Evolutionary conservation across 2,329 filamentous ascomycete species (phyloP), one percentile per base, ranked within the genome.

Genomic region (Fusarium circinatum): DNA sequence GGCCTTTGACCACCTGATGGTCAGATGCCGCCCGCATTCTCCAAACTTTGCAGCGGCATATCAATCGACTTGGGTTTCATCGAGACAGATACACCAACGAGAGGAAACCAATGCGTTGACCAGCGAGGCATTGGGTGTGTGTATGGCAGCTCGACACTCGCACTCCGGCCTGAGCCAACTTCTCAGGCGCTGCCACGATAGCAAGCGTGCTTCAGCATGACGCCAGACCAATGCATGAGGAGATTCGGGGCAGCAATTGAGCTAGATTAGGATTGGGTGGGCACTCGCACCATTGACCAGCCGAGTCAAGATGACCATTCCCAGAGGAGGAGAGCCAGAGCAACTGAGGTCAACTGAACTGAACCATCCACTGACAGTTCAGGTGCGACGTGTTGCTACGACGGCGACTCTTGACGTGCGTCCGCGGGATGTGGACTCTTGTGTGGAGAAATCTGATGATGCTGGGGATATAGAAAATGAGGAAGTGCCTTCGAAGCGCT

Each of bases 101-200:
- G 52, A 65, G 30, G 55, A 69, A 56, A 42, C 59, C 60, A 57
- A 68, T 68, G 45, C 57, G 65, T 56, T 57, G 59, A 39, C 62
- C 55, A 58, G 55, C 59, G 48, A 54, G 61, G 65, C 52, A 68
- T 65, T 74, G 71, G 63, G 59, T 67, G 73, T 74, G 68, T 71
- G 74, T 70, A 73, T 73, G 75, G 62, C 54, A 71, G 60, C 61
- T 69, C 58, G 48, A 59, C 62, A 51, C 58, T 68, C 66, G 68
- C 59, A 54, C 56, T 51, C 67, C 65, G 62, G 48, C 55, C 58
- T 56, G 63, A 69, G 67, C 55, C 66, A 78, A 76, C 79, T 79
- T 75, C 75, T 81, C 77, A 81, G 79, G 75, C 72, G 75, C 67
- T 83, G 82, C 82, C 82, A 84, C 82, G 82, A 84, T 77, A 78